Base-by-base conservation (phyloP, 345 rosid genomes). In the Acer saccharum region DNA sequence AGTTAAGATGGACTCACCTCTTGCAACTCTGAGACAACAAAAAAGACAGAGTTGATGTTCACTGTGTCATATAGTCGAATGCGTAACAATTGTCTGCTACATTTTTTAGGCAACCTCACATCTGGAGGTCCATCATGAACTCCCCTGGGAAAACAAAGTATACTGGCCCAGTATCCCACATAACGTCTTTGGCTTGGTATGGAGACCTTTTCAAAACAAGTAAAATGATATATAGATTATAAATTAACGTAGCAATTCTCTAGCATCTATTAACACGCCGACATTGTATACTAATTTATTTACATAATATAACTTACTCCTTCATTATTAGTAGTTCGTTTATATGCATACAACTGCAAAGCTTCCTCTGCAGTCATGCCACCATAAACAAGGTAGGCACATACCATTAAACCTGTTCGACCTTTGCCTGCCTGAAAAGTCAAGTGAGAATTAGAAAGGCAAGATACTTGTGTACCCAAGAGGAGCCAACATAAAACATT, bases 131-230 rank as follows among this genome's bases (percentile, higher is more conserved):
- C 89, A 16, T 69, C 76, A 23, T 78, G 68, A 75, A 79, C 32
- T 71, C 81, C 85, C 68, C 76, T 82, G 0, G 88, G 84, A 77
- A 91, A 90, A 0, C 86, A 81, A 61, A 91, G 86, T 20, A 82
- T 10, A 62, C 71, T 80, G 43, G 72, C 90, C 99, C 98, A 95
- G 64, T 92, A 93, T 6, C 82, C 92, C 12, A 95, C 98, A 68
- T 95, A 95, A 21, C 99, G 89, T 11, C 93, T 92, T 77, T 95
- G 99, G 92, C 99, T 95, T 73, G 98, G 95, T 83, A 93, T 93
- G 10, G 99, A 92, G 65, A 95, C 99, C 99, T 95, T 79, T 69
- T 75, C 61, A 72, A 39, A 65, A 74, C 21, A 71, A 62, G 65
- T 32, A 32, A 32, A 32, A 32, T 32, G 39, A 32, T 3, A 32